phyloP scores from a whole-genome alignment of 192 early-diverging fungal genomes.

The Rhizoclosmatium globosum region DNA sequence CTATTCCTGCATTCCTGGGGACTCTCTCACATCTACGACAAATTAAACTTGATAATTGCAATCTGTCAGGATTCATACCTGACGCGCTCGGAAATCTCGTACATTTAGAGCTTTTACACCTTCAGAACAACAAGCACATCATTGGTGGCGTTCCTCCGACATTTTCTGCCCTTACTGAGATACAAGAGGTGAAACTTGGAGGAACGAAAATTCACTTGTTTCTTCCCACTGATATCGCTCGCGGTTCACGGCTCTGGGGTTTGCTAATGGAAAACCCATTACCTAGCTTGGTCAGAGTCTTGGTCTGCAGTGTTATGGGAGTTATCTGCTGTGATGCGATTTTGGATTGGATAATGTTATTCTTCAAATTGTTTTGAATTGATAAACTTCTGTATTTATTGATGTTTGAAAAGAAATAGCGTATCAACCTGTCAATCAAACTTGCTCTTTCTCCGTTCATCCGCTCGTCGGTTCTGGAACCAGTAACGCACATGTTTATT shows the following conservation, averaged over 20 bases:
- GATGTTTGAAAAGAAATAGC: too few relatives aligned
- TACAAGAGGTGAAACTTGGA: not conserved
- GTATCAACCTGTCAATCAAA: too few relatives aligned
- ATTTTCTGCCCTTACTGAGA: not conserved
- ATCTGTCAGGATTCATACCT: too few relatives aligned
- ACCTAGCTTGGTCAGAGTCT: not conserved
- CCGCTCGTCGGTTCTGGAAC: too few relatives aligned
- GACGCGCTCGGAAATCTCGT: not conserved
- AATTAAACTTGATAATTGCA: too few relatives aligned
- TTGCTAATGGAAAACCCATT: not conserved
- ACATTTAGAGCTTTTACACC: not conserved
- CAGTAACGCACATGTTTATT: too few relatives aligned
- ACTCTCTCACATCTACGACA: too few relatives aligned
- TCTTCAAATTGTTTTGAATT: not conserved
- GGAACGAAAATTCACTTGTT: conserved; percentile 1
- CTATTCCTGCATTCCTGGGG: not conserved
- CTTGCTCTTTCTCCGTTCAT: too few relatives aligned
- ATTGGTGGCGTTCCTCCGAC: not conserved
- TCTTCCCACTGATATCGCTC: not conserved
- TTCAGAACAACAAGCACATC: not conserved
- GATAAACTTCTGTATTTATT: too few relatives aligned
- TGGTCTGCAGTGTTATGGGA: not conserved
- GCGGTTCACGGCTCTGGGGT: not conserved
- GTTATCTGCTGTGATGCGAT: not conserved
- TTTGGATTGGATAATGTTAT: not conserved